Base-by-base conservation (phyloP, 441 rosid genomes). In the Euphorbia corollata region DNA sequence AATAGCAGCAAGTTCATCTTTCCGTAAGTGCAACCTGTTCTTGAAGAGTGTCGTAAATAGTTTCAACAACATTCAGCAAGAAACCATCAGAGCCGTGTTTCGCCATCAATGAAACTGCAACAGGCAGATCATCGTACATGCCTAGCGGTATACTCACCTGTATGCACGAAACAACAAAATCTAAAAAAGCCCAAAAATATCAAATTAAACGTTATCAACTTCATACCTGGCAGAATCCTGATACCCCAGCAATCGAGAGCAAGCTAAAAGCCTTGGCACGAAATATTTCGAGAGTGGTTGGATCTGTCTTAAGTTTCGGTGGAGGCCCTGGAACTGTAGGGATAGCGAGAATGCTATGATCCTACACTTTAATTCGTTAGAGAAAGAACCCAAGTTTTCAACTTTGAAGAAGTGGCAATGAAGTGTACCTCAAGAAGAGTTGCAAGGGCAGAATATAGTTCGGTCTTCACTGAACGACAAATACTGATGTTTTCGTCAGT, bases 321-420 rank as follows among this genome's bases (percentile, higher is more conserved):
- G 95, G 97, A 71, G 79, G 89, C 56, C 88, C 95, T 59, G 93
- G 95, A 70, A 87, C 87, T 1, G 96, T 89, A 2, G 99, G 99
- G 69, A 91, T 82, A 47, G 82, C 96, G 54, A 91, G 86, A 67
- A 93, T 63, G 64, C 89, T 84, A 0, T 65, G 64, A 70, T 86
- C 92, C 99, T 91, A 81, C 23, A 61, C 34, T 55, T 41, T 22
- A 39, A 16, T 12, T n/a, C n/a, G 6, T 56, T 23, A 56, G 60
- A 56, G 34, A 23, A 11, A 22, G 9, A 23, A 23, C 60, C 22
- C 36, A 43, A 30, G 45, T 30, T 27, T 34, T 20, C 51, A 16
- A 9, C 68, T 39, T 30, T 19, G 20, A 63, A 36, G 60, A 9
- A n/a, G 0, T 10, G 32, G 58, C 24, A 10, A 56, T 45, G 64